These are phyloP conservation scores for Cytauxzoon felis DNA, from an alignment of 169 alveolate species.

Conservation along the genomic window DNA sequence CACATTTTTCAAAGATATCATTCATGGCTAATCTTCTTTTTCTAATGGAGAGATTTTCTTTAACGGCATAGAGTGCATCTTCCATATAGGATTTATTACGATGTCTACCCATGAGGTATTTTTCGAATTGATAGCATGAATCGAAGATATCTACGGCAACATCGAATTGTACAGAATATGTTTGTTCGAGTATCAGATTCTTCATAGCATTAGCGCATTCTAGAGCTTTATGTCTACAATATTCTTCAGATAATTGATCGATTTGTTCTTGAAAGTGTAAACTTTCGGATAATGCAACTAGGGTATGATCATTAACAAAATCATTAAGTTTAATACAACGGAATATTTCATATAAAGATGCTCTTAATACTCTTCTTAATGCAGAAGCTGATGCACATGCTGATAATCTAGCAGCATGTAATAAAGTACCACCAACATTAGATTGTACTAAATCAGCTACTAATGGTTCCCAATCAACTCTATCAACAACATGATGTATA, in stretches of 20 bases:
- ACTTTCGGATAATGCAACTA: conserved; percentile 67
- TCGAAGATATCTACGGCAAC: conserved; percentile 81
- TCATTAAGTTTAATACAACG: conserved; percentile 64
- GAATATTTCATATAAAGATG: conserved; percentile 75
- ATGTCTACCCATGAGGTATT: conserved; percentile 70
- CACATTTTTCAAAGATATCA: conserved; percentile 68
- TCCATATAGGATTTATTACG: conserved; percentile 70
- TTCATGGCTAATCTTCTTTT: conserved; percentile 70
- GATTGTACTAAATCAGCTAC: conserved; percentile 82
- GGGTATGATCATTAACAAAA: conserved; percentile 65
- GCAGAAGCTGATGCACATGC: conserved; percentile 83
- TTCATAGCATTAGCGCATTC: conserved; percentile 80
- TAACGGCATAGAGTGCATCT: conserved; percentile 63
- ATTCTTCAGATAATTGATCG: conserved; percentile 74
- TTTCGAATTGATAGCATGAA: conserved; percentile 78
- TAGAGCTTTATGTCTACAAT: conserved; percentile 77
- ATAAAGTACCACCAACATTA: conserved; percentile 76
- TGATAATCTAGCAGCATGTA: conserved; percentile 74
- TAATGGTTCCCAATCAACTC: conserved; percentile 85
- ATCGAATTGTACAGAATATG: conserved; percentile 83
- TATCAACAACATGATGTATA: conserved; percentile 80
- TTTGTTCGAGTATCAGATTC: conserved; percentile 82
- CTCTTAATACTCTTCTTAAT: conserved; percentile 74
- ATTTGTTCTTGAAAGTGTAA: conserved; percentile 68
- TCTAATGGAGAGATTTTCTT: conserved; percentile 69